phyloP scores from a whole-genome alignment of 1,139 yeast genomes.

The Debaryomyces nepalensis region DNA sequence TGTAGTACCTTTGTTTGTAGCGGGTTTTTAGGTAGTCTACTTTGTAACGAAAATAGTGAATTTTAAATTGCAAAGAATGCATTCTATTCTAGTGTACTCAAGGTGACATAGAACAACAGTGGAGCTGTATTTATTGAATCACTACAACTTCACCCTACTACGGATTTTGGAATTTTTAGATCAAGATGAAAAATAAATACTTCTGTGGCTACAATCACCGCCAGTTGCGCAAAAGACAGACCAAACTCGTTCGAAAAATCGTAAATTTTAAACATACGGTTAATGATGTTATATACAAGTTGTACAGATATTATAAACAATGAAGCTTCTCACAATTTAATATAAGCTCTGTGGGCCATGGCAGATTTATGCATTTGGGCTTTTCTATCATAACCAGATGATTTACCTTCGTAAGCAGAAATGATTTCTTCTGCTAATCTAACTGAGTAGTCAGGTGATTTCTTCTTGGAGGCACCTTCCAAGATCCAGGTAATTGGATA shows the following conservation, averaged over 20 bases:
- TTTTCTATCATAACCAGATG: constrained; percentile 84
- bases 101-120: no score
- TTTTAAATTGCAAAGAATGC: constrained; percentile 15
- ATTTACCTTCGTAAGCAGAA: constrained; percentile 75
- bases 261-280: constrained; percentile 8
- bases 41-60: constrained; percentile 30
- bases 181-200: neutral
- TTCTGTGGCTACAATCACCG: constrained; percentile 8
- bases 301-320: constrained; percentile 1
- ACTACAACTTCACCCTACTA: no score
- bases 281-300: constrained; percentile 10
- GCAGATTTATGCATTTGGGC: constrained; percentile 85
- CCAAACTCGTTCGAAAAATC: neutral
- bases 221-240: constrained; percentile 7
- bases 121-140: no score
- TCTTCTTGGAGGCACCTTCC: constrained; percentile 81
- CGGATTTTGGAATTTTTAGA: no score
- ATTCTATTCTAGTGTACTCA: no score
- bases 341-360: constrained; percentile 77
- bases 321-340: constrained; percentile 39
- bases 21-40: constrained; percentile 39
- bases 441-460: constrained; percentile 80
- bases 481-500: constrained; percentile 89
- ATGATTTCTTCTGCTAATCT: constrained; percentile 89
- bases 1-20: constrained; percentile 48